Evolutionary conservation across 345 rosid species (phyloP).

Genomic region (Barbarea vulgaris): DNA sequence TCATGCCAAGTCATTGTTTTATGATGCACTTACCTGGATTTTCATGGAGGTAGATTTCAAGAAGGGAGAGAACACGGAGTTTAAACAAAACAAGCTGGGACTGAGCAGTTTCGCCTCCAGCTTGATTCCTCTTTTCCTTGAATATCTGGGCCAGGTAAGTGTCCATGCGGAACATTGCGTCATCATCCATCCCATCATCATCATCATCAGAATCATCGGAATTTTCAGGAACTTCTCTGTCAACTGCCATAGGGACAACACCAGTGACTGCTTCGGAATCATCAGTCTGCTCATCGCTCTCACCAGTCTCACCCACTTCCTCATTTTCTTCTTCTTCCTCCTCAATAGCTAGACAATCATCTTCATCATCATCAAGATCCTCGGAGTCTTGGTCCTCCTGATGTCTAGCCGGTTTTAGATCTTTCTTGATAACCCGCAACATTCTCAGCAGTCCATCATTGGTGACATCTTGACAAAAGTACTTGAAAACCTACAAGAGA

Average conservation of each 20-base stretch:
- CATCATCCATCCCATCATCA: constrained; percentile 93
- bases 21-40: constrained; percentile 64
- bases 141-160: constrained; percentile 84
- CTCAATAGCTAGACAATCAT: constrained; percentile 79
- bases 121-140: constrained; percentile 87
- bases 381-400: constrained; percentile 55
- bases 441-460: constrained; percentile 77
- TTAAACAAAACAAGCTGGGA: constrained; percentile 92
- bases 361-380: constrained; percentile 66
- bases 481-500: constrained; percentile 73
- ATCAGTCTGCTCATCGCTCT: constrained; percentile 78
- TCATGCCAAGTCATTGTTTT: constrained; percentile 16
- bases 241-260: constrained; percentile 45
- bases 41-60: constrained; percentile 91
- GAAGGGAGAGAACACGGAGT: constrained; percentile 87
- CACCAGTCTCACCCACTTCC: constrained; percentile 68
- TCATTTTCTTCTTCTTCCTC: constrained; percentile 89
- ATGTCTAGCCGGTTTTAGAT: constrained; percentile 87
- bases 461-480: constrained; percentile 75
- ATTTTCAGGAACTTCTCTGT: constrained; percentile 52
- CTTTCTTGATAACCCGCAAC: constrained; percentile 88
- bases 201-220: constrained; percentile 89
- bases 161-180: constrained; percentile 98
- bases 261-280: constrained; percentile 68
- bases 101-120: constrained; percentile 86